Percentiles rank a stretch among this genome's conserved stretches.
These are phyloP conservation scores for Ophiostoma sp. DNA, from an alignment of 2,329 filamentous ascomycete species.

Conservation along the genomic window DNA sequence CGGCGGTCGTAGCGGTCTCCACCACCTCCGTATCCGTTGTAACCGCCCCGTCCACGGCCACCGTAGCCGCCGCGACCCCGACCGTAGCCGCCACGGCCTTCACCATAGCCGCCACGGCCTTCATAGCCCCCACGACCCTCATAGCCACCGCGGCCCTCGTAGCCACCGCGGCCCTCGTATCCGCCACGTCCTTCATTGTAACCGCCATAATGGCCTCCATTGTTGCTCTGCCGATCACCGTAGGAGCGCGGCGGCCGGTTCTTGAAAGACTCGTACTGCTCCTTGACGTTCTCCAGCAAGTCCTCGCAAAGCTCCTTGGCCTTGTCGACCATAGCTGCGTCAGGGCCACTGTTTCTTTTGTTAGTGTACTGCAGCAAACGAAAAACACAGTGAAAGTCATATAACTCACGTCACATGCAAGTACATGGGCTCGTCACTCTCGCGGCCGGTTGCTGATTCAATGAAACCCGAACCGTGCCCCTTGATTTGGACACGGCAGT, in stretches of 20 bases:
- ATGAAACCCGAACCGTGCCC: constrained; percentile 92
- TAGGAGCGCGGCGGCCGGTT: constrained; percentile 65
- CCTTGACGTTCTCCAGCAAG: constrained; percentile 75
- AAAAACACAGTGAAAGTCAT: not conserved
- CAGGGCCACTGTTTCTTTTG: constrained; percentile 61
- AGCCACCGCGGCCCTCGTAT: constrained; percentile 34
- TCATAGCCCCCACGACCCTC: constrained; percentile 36
- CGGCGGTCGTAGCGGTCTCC: constrained; percentile 32
- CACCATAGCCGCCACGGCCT: constrained; percentile 37
- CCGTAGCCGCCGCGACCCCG: constrained; percentile 11
- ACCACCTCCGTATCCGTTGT: constrained; percentile 24
- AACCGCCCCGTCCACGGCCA: not conserved
- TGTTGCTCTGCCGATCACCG: constrained; percentile 39
- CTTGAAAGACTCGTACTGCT: constrained; percentile 90
- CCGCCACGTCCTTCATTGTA: constrained; percentile 42
- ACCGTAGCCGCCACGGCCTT: constrained; percentile 28
- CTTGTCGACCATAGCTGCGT: constrained; percentile 75
- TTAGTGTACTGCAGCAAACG: not conserved
- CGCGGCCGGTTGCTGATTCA: constrained; percentile 77
- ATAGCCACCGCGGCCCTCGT: constrained; percentile 33
- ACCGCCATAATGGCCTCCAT: constrained; percentile 41
- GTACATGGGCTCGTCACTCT: constrained; percentile 96
- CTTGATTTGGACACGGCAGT: constrained; percentile 96
- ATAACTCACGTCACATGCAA: constrained; percentile 80
- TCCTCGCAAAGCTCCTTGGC: constrained; percentile 88